Conservation (phyloP, 371 early-diverging fungal genomes). For the Actinomortierella wolfii region DNA sequence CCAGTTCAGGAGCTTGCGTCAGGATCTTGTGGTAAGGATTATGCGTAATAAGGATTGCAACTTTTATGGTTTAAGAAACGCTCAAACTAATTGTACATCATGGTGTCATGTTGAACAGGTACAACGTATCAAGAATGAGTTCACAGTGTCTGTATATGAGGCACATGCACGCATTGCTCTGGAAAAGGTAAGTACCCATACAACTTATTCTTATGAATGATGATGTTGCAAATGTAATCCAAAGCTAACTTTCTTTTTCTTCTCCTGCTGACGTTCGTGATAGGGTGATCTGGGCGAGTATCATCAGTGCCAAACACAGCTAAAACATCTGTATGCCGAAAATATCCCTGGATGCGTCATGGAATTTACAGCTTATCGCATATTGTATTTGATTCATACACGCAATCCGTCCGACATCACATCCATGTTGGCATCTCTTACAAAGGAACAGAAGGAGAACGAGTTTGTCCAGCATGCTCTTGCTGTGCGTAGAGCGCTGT, state of each 20-base stretch:
- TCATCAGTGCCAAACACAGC: constrained; percentile 95
- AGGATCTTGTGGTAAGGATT: constrained; percentile 85
- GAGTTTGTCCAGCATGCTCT: constrained; percentile 79
- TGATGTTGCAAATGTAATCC: too few relatives aligned
- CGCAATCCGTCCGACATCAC: constrained; percentile 84
- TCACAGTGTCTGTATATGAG: constrained; percentile 95
- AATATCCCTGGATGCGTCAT: constrained; percentile 69
- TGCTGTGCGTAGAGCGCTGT: constrained; percentile 77
- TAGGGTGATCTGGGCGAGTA: constrained; percentile 95
- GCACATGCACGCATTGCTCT: constrained; percentile 92
- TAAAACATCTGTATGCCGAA: constrained; percentile 79
- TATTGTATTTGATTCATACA: constrained; percentile 90
- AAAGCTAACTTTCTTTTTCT: too few relatives aligned
- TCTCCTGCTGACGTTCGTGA: background rate
- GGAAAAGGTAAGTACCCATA: constrained; percentile 66
- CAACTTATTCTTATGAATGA: too few relatives aligned
- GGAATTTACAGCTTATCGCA: constrained; percentile 92
- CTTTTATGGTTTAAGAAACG: background rate
- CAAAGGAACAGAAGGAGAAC: constrained; percentile 60
- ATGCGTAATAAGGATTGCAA: background rate
- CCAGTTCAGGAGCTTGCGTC: constrained; percentile 94
- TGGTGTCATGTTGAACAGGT: constrained; percentile 56
- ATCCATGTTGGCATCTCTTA: constrained; percentile 67
- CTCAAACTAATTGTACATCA: too few relatives aligned
- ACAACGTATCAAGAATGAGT: constrained; percentile 89